These are phyloP conservation scores for Tylopilus rubrobrunneus DNA, from an alignment of 768 basidiomycete genomes.

Conservation along the genomic window DNA sequence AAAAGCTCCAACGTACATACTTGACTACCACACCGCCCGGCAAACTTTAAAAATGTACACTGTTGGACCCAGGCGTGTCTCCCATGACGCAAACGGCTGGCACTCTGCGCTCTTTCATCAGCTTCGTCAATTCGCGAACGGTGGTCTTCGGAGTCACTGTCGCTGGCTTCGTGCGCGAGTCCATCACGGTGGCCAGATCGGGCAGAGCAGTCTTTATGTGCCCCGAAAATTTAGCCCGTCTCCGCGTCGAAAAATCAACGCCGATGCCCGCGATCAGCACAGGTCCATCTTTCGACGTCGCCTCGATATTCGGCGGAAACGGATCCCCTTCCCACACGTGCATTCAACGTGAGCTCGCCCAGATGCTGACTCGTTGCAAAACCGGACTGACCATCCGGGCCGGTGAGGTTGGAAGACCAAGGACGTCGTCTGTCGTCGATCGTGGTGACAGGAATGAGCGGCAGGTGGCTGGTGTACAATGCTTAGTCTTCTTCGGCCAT, in stretches of 20 bases:
- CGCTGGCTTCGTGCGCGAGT: constrained; percentile 88
- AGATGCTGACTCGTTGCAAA: constrained; percentile 37
- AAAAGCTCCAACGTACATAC: too few relatives aligned
- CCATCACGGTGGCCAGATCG: constrained; percentile 93
- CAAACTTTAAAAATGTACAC: constrained; percentile 21
- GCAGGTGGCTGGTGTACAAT: constrained; percentile 44
- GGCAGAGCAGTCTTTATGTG: constrained; percentile 58
- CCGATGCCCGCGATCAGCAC: constrained; percentile 57
- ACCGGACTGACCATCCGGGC: constrained; percentile 40
- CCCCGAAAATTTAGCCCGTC: constrained; percentile 65
- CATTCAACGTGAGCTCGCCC: constrained; percentile 37
- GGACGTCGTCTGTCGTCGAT: constrained; percentile 49
- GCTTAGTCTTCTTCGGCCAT: constrained; percentile 46
- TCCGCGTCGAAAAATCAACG: constrained; percentile 53
- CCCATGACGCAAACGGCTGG: constrained; percentile 99
- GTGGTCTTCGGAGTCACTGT: constrained; percentile 91
- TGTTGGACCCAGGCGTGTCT: constrained; percentile 38
- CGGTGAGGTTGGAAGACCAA: constrained; percentile 56
- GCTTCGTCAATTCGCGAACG: constrained; percentile 87
- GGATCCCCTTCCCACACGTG: constrained; percentile 57
- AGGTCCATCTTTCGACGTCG: neutral
- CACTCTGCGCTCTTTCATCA: constrained; percentile 95
- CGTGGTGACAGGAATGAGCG: constrained; percentile 55
- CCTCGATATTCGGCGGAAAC: constrained; percentile 34
- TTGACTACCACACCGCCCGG: too few relatives aligned